Conservation (phyloP, 108 stramenopile genomes). For the Nitzschia putrida region DNA sequence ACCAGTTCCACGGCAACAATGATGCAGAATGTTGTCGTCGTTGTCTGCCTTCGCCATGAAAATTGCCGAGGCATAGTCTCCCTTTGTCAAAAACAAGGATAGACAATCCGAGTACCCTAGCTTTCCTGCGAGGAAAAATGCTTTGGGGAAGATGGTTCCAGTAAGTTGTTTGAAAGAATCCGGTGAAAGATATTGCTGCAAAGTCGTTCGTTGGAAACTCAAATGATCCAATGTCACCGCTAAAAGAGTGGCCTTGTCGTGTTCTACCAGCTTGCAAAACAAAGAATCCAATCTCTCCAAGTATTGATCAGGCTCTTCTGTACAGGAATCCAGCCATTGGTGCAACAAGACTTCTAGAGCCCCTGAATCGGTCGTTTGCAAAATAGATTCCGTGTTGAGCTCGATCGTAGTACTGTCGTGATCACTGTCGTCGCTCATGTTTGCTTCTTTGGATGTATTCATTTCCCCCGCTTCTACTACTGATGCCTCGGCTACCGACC, state of each 20-base stretch:
- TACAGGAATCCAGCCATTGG: not conserved
- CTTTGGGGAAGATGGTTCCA: not conserved
- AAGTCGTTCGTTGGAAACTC: not conserved
- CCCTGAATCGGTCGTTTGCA: too few species aligned
- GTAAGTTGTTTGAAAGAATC: too few species aligned
- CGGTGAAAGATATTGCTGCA: not conserved
- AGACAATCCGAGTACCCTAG: conserved; percentile 55
- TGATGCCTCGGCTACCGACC: not conserved
- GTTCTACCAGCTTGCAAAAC: not conserved
- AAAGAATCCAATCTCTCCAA: not conserved
- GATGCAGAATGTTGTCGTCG: conserved; percentile 42
- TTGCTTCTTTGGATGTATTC: not conserved
- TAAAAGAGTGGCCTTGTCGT: not conserved
- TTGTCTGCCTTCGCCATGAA: conserved; percentile 17
- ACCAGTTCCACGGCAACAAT: conserved; percentile 34
- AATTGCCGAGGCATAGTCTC: conserved; percentile 5
- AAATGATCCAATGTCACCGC: not conserved
- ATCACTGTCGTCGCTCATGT: not conserved
- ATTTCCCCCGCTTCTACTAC: not conserved
- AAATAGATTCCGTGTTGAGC: too few species aligned
- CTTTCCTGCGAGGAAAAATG: conserved; percentile 61
- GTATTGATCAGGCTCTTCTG: not conserved
- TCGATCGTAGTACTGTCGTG: too few species aligned
- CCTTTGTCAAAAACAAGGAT: conserved; percentile 42
- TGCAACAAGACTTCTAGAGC: too few species aligned